These are phyloP conservation scores for Neopestalotiopsis sp. DNA, from an alignment of 2,329 filamentous ascomycete genomes.

Conservation along the genomic window DNA sequence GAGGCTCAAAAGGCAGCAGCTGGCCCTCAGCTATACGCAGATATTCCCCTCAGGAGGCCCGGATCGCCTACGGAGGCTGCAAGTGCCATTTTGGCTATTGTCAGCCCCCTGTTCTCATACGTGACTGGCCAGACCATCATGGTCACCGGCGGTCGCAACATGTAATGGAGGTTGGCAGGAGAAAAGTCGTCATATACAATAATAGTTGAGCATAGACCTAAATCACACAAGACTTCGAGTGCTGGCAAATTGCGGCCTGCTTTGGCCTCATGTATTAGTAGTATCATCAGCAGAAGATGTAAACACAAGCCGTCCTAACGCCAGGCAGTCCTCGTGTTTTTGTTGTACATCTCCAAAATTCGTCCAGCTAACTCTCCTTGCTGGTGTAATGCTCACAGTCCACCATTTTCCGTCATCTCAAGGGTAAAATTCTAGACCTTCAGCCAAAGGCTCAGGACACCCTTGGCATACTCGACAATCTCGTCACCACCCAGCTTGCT, in stretches of 20 bases:
- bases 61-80: constrained; percentile 84
- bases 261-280: constrained; percentile 18
- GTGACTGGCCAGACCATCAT: constrained; percentile 87
- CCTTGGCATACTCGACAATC: constrained; percentile 96
- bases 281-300: constrained; percentile 9
- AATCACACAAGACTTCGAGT: not conserved
- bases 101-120: constrained; percentile 83
- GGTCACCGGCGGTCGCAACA: constrained; percentile 78
- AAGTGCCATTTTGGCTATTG: constrained; percentile 75
- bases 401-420: not conserved
- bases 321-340: constrained; percentile 17
- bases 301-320: constrained; percentile 20
- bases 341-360: constrained; percentile 8
- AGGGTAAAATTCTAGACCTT: constrained; percentile 63
- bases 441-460: constrained; percentile 77
- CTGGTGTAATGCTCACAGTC: not conserved
- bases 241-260: constrained; percentile 10
- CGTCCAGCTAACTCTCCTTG: constrained; percentile 5
- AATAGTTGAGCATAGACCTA: not conserved
- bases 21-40: constrained; percentile 54
- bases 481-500: constrained; percentile 93
- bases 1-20: constrained; percentile 56
- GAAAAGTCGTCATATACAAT: not conserved
- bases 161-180: constrained; percentile 40
- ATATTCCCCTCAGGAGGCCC: constrained; percentile 80